These are phyloP conservation scores for Simplicillium sp. DNA, from an alignment of 2,329 filamentous ascomycete species.

Conservation along the genomic window DNA sequence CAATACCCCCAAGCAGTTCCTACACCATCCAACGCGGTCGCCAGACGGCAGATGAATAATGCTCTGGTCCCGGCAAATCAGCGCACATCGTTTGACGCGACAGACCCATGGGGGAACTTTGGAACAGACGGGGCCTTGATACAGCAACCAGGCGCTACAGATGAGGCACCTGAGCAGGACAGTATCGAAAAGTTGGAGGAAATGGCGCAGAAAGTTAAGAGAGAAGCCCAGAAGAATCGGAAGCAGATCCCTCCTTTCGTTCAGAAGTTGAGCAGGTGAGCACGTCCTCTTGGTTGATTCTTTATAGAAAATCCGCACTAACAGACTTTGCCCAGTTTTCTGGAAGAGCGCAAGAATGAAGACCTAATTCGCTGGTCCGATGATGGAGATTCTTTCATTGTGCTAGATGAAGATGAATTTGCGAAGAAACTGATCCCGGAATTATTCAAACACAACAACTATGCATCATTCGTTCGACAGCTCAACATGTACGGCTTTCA, in stretches of 20 bases:
- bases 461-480: conserved; percentile 90
- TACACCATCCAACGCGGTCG: conserved; percentile 37
- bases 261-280: conserved; percentile 92
- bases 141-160: conserved; percentile 21
- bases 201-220: conserved; percentile 71
- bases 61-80: conserved; percentile 35
- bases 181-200: conserved; percentile 72
- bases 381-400: conserved; percentile 91
- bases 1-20: conserved; percentile 20
- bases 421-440: conserved; percentile 95
- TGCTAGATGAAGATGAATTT: conserved; percentile 95
- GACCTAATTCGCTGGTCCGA: conserved; percentile 96
- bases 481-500: conserved; percentile 98
- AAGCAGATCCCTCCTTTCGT: conserved; percentile 98
- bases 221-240: conserved; percentile 78
- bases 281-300: conserved; percentile 2
- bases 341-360: conserved; percentile 87
- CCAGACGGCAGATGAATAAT: conserved; percentile 41
- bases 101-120: conserved; percentile 32
- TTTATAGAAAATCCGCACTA: conserved; percentile 8
- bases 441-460: conserved; percentile 98
- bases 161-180: conserved; percentile 43
- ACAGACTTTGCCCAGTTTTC: conserved; percentile 55
- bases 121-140: conserved; percentile 30
- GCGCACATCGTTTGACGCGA: conserved; percentile 25